Conservation (phyloP, 805 yeast genomes). For the Kazachstania psychrophila region DNA sequence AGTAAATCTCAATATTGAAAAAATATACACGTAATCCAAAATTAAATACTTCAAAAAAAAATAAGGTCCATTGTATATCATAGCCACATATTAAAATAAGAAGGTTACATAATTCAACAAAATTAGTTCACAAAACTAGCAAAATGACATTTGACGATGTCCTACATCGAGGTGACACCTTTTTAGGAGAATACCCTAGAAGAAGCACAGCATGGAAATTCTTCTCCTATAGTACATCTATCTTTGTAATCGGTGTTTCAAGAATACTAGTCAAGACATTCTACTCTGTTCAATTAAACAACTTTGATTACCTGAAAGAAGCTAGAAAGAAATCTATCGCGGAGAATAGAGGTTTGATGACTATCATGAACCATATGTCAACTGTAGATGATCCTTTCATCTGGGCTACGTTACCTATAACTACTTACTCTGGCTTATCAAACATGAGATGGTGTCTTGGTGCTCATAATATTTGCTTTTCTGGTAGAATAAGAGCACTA, state of each 20-base stretch:
- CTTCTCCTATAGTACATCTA: constrained; percentile 60
- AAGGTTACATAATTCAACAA: neutral
- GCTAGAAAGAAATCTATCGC: constrained; percentile 54
- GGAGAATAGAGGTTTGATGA: constrained; percentile 68
- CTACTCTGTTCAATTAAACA: constrained; percentile 55
- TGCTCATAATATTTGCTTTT: constrained; percentile 84
- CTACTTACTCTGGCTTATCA: constrained; percentile 50
- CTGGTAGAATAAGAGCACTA: constrained; percentile 37
- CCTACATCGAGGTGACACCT: constrained; percentile 62
- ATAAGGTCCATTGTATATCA: no score
- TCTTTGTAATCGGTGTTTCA: constrained; percentile 53
- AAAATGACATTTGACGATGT: constrained; percentile 64
- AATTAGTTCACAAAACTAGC: neutral
- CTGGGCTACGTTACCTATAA: constrained; percentile 79
- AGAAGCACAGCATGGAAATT: constrained; percentile 50
- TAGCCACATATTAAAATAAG: no score
- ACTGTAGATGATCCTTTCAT: constrained; percentile 84
- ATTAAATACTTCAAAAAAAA: neutral
- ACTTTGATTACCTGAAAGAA: constrained; percentile 52
- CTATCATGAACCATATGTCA: constrained; percentile 90
- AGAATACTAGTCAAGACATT: constrained; percentile 51
- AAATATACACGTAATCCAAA: neutral
- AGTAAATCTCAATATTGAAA: no score
- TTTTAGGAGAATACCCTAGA: constrained; percentile 56
- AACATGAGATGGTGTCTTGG: constrained; percentile 90